Conservation (phyloP, 352 stramenopile genomes). For the Pythium utonaiense region DNA sequence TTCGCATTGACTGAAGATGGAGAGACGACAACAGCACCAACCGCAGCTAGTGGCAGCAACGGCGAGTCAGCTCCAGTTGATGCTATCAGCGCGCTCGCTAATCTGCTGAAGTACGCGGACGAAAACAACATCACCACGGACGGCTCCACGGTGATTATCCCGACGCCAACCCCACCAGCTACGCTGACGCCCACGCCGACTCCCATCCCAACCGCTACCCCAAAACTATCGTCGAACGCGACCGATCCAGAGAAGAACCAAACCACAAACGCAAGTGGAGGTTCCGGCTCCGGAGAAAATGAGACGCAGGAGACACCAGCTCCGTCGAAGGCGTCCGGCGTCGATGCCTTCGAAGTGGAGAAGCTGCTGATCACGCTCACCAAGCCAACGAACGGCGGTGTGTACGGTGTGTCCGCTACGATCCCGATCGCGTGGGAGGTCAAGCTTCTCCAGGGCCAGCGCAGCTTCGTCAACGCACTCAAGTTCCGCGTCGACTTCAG, state of each 20-base stretch:
- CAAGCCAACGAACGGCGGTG: conserved; percentile 34
- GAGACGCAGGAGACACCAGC: neutral
- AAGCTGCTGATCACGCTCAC: conserved; percentile 30
- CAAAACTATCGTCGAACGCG: neutral
- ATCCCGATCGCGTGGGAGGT: conserved; percentile 48
- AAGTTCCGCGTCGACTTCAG: conserved; percentile 47
- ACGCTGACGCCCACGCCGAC: neutral
- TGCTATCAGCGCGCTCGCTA: conserved; percentile 18
- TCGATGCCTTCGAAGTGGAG: conserved; percentile 2
- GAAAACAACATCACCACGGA: conserved; percentile 15
- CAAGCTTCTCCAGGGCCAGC: conserved; percentile 24
- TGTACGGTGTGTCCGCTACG: conserved; percentile 41
- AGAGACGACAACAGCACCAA: conserved; percentile 3
- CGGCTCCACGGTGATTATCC: conserved; percentile 1
- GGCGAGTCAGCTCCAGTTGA: conserved; percentile 11
- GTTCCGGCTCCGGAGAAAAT: neutral
- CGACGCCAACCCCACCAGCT: neutral
- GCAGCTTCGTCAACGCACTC: conserved; percentile 14
- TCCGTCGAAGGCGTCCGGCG: neutral
- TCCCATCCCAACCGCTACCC: neutral
- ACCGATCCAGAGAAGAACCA: neutral
- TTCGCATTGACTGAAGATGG: conserved; percentile 25
- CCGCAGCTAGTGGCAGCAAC: conserved; percentile 1
- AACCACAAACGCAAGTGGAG: neutral
- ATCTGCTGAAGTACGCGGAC: conserved; percentile 16